phyloP scores from a whole-genome alignment of 129 eudicot genomes.

The Calendula officinalis region DNA sequence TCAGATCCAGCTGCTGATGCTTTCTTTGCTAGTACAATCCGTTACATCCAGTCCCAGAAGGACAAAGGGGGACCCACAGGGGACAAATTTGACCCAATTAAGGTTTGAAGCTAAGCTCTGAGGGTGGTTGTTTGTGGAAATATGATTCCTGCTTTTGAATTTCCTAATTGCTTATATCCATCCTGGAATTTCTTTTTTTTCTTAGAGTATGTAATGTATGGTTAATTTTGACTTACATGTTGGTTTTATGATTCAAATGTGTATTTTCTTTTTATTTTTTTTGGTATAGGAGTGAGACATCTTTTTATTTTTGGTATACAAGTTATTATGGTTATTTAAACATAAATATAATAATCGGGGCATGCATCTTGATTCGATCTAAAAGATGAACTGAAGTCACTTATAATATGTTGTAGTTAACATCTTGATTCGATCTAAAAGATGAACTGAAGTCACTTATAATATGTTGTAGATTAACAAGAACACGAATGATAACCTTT shows the following conservation, averaged over 20 bases:
- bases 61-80: slow-evolving; percentile 93
- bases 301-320: too few species aligned
- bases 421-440: too few species aligned
- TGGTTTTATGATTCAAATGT: slow-evolving; percentile 5
- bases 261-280: too few species aligned
- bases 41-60: slow-evolving; percentile 90
- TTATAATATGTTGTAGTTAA: too few species aligned
- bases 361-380: too few species aligned
- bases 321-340: too few species aligned
- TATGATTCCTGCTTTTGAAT: slow-evolving; percentile 13
- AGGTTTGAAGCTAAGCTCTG: slow-evolving; percentile 34
- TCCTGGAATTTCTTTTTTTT: neutral
- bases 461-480: too few species aligned
- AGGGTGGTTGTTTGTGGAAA: slow-evolving; percentile 17
- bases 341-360: too few species aligned
- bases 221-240: slow-evolving; percentile 17
- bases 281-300: too few species aligned
- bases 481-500: too few species aligned
- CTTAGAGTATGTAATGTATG: slow-evolving; percentile 22
- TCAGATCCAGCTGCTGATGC: slow-evolving; percentile 89
- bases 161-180: neutral
- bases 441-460: too few species aligned
- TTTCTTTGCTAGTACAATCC: slow-evolving; percentile 80
- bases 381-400: too few species aligned
- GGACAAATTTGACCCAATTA: slow-evolving; percentile 71